Evolutionary conservation across 2,329 filamentous ascomycete genomes (phyloP).

Genomic region (Stagonosporopsis cucurbitacearum): DNA sequence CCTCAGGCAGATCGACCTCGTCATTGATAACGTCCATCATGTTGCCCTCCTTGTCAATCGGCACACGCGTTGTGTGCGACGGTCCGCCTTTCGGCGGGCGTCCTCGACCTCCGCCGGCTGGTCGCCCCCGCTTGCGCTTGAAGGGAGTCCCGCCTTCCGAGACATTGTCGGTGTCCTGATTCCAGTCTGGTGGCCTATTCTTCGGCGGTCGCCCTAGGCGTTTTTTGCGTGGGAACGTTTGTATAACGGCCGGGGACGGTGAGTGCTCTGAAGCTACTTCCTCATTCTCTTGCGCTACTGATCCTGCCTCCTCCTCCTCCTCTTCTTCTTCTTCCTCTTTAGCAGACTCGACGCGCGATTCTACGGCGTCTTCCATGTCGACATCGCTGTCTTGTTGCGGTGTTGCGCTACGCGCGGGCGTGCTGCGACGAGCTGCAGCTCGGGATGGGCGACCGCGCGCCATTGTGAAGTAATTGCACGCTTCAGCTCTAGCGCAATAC

Average conservation of each 20-base stretch:
- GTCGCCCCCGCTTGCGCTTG: constrained; percentile 58
- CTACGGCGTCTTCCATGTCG: constrained; percentile 42
- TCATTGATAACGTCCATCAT: constrained; percentile 89
- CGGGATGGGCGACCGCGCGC: constrained; percentile 47
- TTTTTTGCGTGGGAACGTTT: constrained; percentile 69
- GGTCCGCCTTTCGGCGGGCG: constrained; percentile 72
- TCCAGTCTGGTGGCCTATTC: constrained; percentile 80
- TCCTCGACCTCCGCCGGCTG: constrained; percentile 69
- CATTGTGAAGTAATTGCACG: constrained; percentile 28
- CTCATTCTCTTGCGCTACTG: constrained; percentile 54
- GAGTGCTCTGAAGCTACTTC: constrained; percentile 56
- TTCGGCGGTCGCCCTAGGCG: constrained; percentile 86
- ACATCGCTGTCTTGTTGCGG: constrained; percentile 46
- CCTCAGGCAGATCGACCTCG: constrained; percentile 86
- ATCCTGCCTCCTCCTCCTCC: constrained; percentile 52
- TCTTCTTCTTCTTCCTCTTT: constrained; percentile 60
- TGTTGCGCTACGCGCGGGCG: constrained; percentile 45
- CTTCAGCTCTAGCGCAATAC: background rate
- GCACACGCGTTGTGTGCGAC: constrained; percentile 79
- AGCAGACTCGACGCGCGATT: constrained; percentile 46
- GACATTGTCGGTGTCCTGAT: constrained; percentile 57
- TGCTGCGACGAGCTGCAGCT: constrained; percentile 49
- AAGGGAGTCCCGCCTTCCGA: constrained; percentile 58
- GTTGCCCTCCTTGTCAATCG: constrained; percentile 92
- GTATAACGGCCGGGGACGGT: constrained; percentile 59